Base-by-base conservation (phyloP, 192 early-diverging fungal genomes). In the Umbelopsis sp. region DNA sequence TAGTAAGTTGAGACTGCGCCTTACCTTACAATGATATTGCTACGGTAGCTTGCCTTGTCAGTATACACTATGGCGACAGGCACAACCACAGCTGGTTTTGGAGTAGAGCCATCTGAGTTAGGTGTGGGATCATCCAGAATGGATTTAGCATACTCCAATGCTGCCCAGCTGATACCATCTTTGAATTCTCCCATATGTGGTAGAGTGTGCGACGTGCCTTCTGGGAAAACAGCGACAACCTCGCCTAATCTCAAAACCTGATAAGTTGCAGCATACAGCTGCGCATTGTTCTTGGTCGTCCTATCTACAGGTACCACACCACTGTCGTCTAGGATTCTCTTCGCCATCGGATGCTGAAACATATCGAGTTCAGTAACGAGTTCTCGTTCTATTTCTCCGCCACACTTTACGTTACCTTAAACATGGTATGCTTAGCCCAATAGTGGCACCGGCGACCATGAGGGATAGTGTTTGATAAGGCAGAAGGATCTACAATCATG, bases 301-400 rank as follows among this genome's bases (percentile, higher is more conserved):
- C 84, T 76, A 33, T 86, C 84, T 7, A 86, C 84, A 11, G 84
- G 84, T 13, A 86, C 72, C 0, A 80, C 84, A 18, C 84, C 84
- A 68, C 71, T 64, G 46, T 73, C 68, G 15, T 30, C 25, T 18
- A 86, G 30, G 50, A 86, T 76, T 4, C 25, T 0, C 10, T 51
- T 58, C 1, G 72, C 68, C 46, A 67, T 49, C 4, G 78, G 75
- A 64, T 82, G 74, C 22, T 61, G 30, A 35, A 16, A 33, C 13
- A 61, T 30, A 11, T 35, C 6, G 25, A 18, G 25, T 12, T 8
- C 11, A 61, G 55, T 33, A 12, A 61, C 13, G 27, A 5, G 3
- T 33, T 61, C 5, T 15, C 27, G 9, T 15, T 5, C 9, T 18
- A 3, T 18, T 13, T 10, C 27, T n/a, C 30, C 55, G 33, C 33